Evolutionary conservation across 2,329 filamentous ascomycete genomes (phyloP).

Genomic region (Aspergillus oerlinghausenensis): DNA sequence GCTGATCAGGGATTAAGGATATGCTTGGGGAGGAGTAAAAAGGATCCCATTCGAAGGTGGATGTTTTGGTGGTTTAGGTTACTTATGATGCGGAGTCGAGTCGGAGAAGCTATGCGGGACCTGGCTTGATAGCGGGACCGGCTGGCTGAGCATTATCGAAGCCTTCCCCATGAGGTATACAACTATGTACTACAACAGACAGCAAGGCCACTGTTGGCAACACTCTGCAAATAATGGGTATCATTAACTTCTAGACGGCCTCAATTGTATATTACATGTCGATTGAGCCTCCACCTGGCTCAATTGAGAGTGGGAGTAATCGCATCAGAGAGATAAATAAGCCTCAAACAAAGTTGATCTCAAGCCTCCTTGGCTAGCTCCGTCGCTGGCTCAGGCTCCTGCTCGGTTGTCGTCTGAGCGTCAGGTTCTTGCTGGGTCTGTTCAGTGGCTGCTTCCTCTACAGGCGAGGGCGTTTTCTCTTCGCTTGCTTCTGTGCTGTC

Average conservation of each 20-base stretch:
- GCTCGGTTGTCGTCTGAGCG: not conserved
- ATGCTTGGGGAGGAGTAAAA: not conserved
- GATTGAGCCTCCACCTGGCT: constrained; percentile 1
- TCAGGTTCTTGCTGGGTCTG: constrained; percentile 10
- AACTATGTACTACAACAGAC: not conserved
- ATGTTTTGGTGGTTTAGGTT: not conserved
- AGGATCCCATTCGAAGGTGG: not conserved
- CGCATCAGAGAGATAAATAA: not conserved
- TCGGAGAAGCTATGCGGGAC: not conserved
- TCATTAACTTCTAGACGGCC: constrained; percentile 15
- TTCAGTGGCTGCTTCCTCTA: not conserved
- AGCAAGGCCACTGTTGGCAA: not conserved
- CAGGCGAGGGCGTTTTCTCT: not conserved
- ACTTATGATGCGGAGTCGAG: not conserved
- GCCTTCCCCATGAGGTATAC: not conserved
- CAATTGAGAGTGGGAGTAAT: not conserved
- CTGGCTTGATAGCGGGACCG: not conserved
- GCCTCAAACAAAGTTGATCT: not conserved
- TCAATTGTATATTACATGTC: constrained; percentile 18
- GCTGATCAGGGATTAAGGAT: not conserved
- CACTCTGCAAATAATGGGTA: constrained; percentile 10
- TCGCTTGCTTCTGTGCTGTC: not conserved
- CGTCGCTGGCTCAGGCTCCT: constrained; percentile 2
- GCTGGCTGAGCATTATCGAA: not conserved
- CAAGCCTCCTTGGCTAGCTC: constrained; percentile 11